A percentile compares a stretch with the other conserved stretches of the same genome.
phyloP scores from a whole-genome alignment of 768 basidiomycete genomes.

The Pleurotus eryngii region DNA sequence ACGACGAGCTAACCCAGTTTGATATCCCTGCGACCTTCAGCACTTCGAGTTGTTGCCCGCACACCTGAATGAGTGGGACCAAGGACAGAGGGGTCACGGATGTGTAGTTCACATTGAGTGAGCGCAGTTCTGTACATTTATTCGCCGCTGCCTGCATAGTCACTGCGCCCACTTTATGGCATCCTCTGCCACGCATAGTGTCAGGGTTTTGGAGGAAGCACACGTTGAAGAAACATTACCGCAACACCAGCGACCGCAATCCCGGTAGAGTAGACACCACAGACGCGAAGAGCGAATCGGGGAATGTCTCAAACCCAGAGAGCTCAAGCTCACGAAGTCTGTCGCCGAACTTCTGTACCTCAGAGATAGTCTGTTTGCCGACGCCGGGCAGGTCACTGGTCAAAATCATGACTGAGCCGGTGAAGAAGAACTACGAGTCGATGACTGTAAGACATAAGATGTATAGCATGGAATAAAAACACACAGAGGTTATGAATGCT shows the following conservation, averaged over 20 bases:
- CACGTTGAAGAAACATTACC: conserved; percentile 34
- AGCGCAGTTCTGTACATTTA: conserved; percentile 39
- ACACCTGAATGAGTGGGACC: conserved; percentile 35
- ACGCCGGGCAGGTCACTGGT: conserved; percentile 51
- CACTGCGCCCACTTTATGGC: conserved; percentile 50
- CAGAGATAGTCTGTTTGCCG: conserved; percentile 43
- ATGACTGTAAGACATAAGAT: neutral
- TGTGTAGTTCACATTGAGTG: conserved; percentile 62
- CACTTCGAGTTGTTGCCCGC: conserved; percentile 37
- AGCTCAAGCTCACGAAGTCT: conserved; percentile 47
- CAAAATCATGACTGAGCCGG: conserved; percentile 47
- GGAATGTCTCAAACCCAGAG: conserved; percentile 46
- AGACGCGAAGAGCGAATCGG: conserved; percentile 49
- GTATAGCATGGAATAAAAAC: conserved; percentile 9
- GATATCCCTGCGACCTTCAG: conserved; percentile 62
- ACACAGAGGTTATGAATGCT: conserved; percentile 53
- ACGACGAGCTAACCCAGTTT: conserved; percentile 47
- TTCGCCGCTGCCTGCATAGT: conserved; percentile 42
- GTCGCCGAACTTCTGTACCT: conserved; percentile 33
- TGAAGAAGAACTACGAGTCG: conserved; percentile 49
- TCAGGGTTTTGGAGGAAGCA: neutral
- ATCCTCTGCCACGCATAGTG: conserved; percentile 41
- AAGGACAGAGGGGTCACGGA: conserved; percentile 47
- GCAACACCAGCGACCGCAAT: conserved; percentile 47
- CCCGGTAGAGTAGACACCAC: conserved; percentile 41